Evolutionary conservation across 345 rosid genomes (phyloP).

Genomic region (Sonneratia alba): DNA sequence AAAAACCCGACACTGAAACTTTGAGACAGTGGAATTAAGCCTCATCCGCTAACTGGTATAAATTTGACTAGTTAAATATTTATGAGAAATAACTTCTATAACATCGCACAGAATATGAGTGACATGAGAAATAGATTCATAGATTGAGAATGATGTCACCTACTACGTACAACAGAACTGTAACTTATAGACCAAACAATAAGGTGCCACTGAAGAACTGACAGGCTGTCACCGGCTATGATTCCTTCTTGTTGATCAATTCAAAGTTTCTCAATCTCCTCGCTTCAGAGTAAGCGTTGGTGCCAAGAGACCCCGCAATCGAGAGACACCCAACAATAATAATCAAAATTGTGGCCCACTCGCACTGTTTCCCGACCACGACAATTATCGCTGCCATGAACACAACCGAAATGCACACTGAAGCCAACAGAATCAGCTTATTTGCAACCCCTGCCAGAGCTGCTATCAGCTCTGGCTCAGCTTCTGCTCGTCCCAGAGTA

Average conservation of each 20-base stretch:
- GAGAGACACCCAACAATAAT: neutral
- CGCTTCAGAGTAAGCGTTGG: slow-evolving; percentile 8
- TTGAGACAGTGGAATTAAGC: no score
- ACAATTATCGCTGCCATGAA: neutral
- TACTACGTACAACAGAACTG: no score
- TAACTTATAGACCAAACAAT: slow-evolving; percentile 5
- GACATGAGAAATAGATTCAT: no score
- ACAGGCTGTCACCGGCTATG: neutral
- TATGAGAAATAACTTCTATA: no score
- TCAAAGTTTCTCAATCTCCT: slow-evolving; percentile 2
- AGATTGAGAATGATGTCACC: no score
- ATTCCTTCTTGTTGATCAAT: slow-evolving; percentile 7
- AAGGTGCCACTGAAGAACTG: neutral
- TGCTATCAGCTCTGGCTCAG: neutral
- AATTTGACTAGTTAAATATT: no score
- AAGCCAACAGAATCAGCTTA: neutral
- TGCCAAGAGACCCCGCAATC: slow-evolving; percentile 5
- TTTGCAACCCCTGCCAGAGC: neutral
- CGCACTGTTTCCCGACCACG: neutral
- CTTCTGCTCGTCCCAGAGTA: neutral
- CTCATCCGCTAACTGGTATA: no score
- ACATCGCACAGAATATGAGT: no score
- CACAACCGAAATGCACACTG: neutral
- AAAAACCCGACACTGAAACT: no score
- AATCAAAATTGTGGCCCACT: slow-evolving; percentile 4